These are phyloP conservation scores for Penicillium cataractarum DNA, from an alignment of 495 filamentous ascomycete species.

Conservation along the genomic window DNA sequence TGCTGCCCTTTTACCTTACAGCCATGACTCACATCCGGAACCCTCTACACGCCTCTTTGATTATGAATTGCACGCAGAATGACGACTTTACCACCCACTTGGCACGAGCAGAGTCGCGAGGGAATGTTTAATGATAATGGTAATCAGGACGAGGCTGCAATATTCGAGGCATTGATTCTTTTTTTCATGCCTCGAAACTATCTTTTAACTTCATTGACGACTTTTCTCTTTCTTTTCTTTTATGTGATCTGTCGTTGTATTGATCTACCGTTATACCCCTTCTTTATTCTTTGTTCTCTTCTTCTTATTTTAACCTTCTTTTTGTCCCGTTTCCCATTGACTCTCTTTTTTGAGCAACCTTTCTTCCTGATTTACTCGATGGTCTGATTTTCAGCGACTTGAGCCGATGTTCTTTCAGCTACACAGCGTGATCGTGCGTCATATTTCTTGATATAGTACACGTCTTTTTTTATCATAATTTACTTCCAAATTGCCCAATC, in stretches of 20 bases:
- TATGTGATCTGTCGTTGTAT: constrained; percentile 31
- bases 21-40: constrained; percentile 12
- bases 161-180: constrained; percentile 9
- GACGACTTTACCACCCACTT: constrained; percentile 32
- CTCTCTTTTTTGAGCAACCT: constrained; percentile 1
- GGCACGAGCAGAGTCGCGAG: constrained; percentile 27
- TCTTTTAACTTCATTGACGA: neutral
- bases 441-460: constrained; percentile 11
- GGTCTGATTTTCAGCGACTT: constrained; percentile 3
- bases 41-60: constrained; percentile 15
- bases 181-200: constrained; percentile 7
- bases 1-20: constrained; percentile 4
- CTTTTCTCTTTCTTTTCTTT: constrained; percentile 19
- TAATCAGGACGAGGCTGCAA: constrained; percentile 35
- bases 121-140: constrained; percentile 46
- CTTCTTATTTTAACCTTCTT: constrained; percentile 4
- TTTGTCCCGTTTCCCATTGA: neutral
- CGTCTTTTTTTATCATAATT: constrained; percentile 5
- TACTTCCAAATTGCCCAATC: neutral
- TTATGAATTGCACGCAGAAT: constrained; percentile 40
- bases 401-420: neutral
- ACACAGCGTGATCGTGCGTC: neutral
- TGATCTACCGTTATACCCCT: constrained; percentile 37
- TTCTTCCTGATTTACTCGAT: neutral
- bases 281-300: constrained; percentile 12